Evolutionary conservation across 768 basidiomycete genomes (phyloP).

Genomic region (Cubamyces sp.): DNA sequence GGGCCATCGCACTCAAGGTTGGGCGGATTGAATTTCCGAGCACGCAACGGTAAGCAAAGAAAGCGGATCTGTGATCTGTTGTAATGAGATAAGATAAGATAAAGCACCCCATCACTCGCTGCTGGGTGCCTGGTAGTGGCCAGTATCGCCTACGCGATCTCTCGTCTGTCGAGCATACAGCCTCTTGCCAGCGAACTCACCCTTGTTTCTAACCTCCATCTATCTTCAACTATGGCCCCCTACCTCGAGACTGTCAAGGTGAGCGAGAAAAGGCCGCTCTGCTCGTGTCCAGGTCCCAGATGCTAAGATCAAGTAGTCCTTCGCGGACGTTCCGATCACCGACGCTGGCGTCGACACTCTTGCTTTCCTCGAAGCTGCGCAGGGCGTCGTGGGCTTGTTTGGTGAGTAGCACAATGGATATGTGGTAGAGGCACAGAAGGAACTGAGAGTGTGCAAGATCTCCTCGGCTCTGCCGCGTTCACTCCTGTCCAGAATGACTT

Average conservation of each 20-base stretch:
- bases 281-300: neutral
- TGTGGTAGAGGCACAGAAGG: neutral
- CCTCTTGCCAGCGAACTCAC: conserved; percentile 26
- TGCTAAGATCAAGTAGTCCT: conserved; percentile 62
- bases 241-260: conserved; percentile 76
- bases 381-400: conserved; percentile 89
- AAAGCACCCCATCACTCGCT: neutral
- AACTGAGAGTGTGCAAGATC: conserved; percentile 50
- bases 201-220: conserved; percentile 24
- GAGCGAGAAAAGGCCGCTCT: conserved; percentile 21
- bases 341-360: conserved; percentile 88
- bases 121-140: neutral
- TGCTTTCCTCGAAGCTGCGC: conserved; percentile 84
- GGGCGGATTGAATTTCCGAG: conserved; percentile 1
- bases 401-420: conserved; percentile 55
- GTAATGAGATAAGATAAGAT: conserved; percentile 28
- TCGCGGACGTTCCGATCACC: conserved; percentile 85
- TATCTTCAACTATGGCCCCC: conserved; percentile 58
- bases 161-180: conserved; percentile 3
- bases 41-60: conserved; percentile 12
- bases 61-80: neutral
- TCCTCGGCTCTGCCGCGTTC: conserved; percentile 87
- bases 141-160: conserved; percentile 8
- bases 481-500: conserved; percentile 82
- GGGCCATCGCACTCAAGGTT: neutral